Evolutionary conservation across 1,284 basidiomycete species (phyloP).

Genomic region (Cystobasidium sp.): DNA sequence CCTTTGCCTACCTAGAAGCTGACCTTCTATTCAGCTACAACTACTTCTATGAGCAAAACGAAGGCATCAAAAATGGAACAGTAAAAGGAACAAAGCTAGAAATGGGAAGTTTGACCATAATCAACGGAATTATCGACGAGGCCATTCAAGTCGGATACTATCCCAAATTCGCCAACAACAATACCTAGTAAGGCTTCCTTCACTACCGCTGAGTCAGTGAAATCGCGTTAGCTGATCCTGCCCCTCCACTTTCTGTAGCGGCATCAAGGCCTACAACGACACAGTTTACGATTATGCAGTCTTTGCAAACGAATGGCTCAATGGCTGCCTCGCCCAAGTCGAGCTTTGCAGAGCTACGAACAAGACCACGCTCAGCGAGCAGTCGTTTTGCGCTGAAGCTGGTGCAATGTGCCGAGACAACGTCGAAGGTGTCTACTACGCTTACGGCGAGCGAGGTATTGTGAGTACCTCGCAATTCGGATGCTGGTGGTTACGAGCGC

Average conservation of each 20-base stretch:
- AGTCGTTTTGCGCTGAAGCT: slow-evolving; percentile 37
- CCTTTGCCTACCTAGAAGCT: background rate
- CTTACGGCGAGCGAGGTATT: slow-evolving; percentile 31
- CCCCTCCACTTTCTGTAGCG: background rate
- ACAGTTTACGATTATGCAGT: slow-evolving; percentile 37
- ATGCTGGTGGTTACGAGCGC: background rate
- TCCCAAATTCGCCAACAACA: slow-evolving; percentile 30
- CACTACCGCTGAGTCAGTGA: background rate
- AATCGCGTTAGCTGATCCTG: background rate
- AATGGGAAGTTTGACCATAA: slow-evolving; percentile 42
- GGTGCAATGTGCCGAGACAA: slow-evolving; percentile 29
- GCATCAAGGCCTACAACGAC: slow-evolving; percentile 40
- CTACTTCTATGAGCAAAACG: slow-evolving; percentile 33
- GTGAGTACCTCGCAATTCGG: background rate
- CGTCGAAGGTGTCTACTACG: slow-evolving; percentile 40
- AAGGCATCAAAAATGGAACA: slow-evolving; percentile 27
- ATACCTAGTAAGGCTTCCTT: slow-evolving; percentile 12
- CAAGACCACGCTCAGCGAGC: slow-evolving; percentile 23
- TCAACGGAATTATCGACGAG: slow-evolving; percentile 43
- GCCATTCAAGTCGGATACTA: slow-evolving; percentile 39
- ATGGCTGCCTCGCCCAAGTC: slow-evolving; percentile 39
- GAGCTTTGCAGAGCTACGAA: slow-evolving; percentile 34
- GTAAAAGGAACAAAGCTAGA: slow-evolving; percentile 22
- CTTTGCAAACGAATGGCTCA: slow-evolving; percentile 29
- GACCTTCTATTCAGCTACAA: slow-evolving; percentile 16